These are phyloP conservation scores for Narthecium ossifragum DNA, from an alignment of 106 monocot genomes.

Conservation along the genomic window DNA sequence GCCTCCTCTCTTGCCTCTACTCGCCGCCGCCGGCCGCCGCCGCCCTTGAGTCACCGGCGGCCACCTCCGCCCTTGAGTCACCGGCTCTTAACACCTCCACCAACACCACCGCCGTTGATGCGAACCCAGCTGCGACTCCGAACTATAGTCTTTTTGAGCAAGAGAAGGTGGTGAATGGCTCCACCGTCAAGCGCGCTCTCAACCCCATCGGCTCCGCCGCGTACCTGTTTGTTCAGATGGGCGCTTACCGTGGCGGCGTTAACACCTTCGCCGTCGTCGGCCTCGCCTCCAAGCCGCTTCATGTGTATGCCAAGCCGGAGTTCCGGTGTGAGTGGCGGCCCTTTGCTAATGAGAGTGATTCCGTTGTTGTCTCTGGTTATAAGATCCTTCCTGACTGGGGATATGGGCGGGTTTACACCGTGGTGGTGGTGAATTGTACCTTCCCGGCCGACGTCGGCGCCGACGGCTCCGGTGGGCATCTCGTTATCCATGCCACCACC, in stretches of 20 bases:
- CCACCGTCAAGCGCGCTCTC: constrained; percentile 33
- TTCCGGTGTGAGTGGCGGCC: constrained; percentile 71
- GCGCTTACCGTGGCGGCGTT: constrained; percentile 64
- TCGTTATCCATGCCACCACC: constrained; percentile 39
- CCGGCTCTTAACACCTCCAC: background rate
- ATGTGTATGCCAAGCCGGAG: constrained; percentile 52
- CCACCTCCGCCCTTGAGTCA: background rate
- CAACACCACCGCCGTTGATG: background rate
- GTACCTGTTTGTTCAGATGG: constrained; percentile 76
- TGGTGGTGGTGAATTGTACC: constrained; percentile 75
- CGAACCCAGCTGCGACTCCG: background rate
- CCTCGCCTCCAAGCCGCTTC: constrained; percentile 68
- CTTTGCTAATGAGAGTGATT: constrained; percentile 8
- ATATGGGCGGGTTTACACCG: constrained; percentile 78
- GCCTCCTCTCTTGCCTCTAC: constrained; percentile 7
- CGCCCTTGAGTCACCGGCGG: no score
- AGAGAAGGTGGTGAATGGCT: background rate
- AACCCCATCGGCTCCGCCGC: constrained; percentile 55
- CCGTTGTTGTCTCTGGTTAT: constrained; percentile 11
- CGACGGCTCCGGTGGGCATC: constrained; percentile 44
- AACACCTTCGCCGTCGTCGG: constrained; percentile 69
- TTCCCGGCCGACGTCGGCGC: constrained; percentile 33
- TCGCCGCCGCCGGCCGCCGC: no score
- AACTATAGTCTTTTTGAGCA: background rate
- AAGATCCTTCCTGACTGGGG: constrained; percentile 85